Evolutionary conservation across 306 rosid genomes (phyloP).

Genomic region (Casuarina cunninghamiana): DNA sequence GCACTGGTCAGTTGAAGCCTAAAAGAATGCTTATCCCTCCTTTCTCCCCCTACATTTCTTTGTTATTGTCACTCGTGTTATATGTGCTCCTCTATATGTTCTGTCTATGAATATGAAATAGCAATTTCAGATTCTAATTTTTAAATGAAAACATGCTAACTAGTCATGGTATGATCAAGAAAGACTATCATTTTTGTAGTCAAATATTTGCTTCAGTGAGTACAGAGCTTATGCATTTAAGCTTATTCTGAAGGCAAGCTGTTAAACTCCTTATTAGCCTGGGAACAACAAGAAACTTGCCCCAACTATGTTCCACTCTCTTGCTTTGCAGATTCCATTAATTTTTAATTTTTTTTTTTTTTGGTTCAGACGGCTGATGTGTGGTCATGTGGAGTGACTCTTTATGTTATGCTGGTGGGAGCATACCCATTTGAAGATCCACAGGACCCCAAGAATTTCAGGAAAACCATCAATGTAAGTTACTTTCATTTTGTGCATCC

Average conservation of each 20-base stretch:
- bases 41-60: background rate
- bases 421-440: conserved; percentile 92
- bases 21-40: background rate
- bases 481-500: background rate
- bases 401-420: conserved; percentile 89
- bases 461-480: conserved; percentile 77
- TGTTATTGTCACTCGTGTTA: background rate
- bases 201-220: conserved; percentile 1
- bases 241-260: conserved; percentile 11
- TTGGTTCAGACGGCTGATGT: conserved; percentile 78
- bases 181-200: background rate
- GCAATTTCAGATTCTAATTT: background rate
- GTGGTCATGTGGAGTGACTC: conserved; percentile 92
- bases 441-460: conserved; percentile 79
- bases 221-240: conserved; percentile 8
- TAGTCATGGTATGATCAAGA: background rate
- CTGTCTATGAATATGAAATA: background rate
- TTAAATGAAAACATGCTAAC: background rate
- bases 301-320: background rate
- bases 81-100: background rate
- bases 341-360: conserved; percentile 11
- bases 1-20: background rate
- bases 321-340: conserved; percentile 2
- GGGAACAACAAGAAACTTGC: conserved; percentile 4
- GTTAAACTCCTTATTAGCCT: conserved; percentile 5